Conservation (phyloP, 129 eudicot genomes). For the Tagetes erecta region DNA sequence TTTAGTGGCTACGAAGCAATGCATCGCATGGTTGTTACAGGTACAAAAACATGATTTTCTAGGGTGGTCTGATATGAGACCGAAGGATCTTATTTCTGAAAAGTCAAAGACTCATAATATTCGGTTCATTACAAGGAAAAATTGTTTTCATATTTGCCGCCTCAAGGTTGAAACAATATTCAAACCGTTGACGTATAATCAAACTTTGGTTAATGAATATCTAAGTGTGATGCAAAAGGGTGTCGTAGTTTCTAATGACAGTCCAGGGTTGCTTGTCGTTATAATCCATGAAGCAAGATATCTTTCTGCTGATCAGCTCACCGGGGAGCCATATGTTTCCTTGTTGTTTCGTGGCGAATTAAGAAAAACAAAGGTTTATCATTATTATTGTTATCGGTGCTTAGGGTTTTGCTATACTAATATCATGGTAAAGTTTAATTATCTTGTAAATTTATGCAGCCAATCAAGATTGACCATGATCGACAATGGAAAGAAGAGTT, state of each 20-base stretch:
- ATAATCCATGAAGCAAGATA: conserved; percentile 65
- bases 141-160: not conserved
- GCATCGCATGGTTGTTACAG: not conserved
- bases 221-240: not conserved
- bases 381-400: not conserved
- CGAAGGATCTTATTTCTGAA: not conserved
- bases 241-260: conserved; percentile 29
- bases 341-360: conserved; percentile 52
- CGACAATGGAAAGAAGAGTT: conserved; percentile 73
- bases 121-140: no score
- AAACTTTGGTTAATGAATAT: not conserved
- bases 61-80: not conserved
- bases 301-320: conserved; percentile 38
- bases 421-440: no score
- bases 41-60: not conserved
- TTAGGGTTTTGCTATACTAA: no score
- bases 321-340: conserved; percentile 44
- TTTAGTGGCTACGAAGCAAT: not conserved
- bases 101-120: not conserved
- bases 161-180: not conserved
- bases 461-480: conserved; percentile 51
- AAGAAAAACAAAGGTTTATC: conserved; percentile 51
- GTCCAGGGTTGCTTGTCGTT: conserved; percentile 65
- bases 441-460: conserved; percentile 20
- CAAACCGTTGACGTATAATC: not conserved